Evolutionary conservation across 1,284 basidiomycete species (phyloP), one percentile per base, ranked within the genome.

Genomic region (Flammula alnicola): DNA sequence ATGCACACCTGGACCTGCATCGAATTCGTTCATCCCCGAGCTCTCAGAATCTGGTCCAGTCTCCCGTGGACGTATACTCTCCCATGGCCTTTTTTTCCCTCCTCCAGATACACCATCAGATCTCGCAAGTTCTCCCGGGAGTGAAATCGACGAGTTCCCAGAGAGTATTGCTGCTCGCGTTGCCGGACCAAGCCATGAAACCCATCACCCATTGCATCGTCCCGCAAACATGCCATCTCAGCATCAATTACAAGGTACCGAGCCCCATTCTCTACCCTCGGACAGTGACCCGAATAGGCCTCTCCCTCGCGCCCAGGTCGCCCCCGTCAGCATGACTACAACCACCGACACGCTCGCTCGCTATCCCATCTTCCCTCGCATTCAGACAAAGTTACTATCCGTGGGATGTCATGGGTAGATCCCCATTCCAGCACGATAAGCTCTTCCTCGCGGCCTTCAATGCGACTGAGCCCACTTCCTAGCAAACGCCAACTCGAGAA

Each of bases 401-500:
- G 43, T 4, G 47, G 41, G 7, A 37, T 49, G 25, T 33, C 35
- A n/a, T 52, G 54, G 51, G 14, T 23, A 16, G 35, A 39, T 16
- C 29, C 45, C 16, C 43, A 51, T 14, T 32, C 43, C 32, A 36
- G 44, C 47, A 38, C 41, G 20, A 36, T 45, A 35, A 32, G 25
- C 16, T 29, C 47, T 38, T 47, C 44, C 29, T 43, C 44, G 19
- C 40, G 33, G 8, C 60, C 59, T 33, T 57, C 58, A 27, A 64
- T 68, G 45, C 65, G 62, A 12, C 51, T 67, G 16, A 69, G 63
- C 50, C 67, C 69, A 29, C 49, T 67, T 10, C 63, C 69, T 19
- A 55, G 58, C 16, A 70, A 69, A 55, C 63, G 69, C 44, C 60
- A 61, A 37, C 50, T 60, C n/a, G 64, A 73, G 42, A 77, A 76